Evolutionary conservation across 2,329 filamentous ascomycete genomes (phyloP), one percentile per base, ranked within the genome.

Genomic region (Triangularia setosa): DNA sequence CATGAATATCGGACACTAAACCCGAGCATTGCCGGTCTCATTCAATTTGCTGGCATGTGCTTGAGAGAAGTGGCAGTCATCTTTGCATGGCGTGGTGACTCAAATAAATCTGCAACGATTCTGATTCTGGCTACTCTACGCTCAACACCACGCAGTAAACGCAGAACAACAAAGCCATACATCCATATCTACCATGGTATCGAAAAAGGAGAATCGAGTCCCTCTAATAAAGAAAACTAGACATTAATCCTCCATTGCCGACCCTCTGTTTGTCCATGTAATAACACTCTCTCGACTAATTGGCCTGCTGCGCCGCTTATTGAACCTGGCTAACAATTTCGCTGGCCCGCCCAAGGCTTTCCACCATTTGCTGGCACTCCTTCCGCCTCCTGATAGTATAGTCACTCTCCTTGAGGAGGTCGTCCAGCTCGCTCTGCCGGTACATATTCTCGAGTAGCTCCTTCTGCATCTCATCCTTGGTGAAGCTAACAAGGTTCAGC

Each of bases 281-380:
- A n/a, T n/a, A n/a, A n/a, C n/a, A n/a, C n/a, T n/a, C n/a, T n/a
- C n/a, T n/a, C n/a, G n/a, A n/a, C n/a, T n/a, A n/a, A n/a, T n/a
- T n/a, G n/a, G n/a, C n/a, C n/a, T n/a, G n/a, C n/a, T n/a, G n/a
- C n/a, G n/a, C n/a, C n/a, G n/a, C 67, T 66, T 82, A 87, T 82
- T 87, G 85, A 63, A 89, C 87, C 76, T 89, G 86, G 79, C 92
- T 93, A 76, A 99, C 95, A 80, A 99, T 98, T 83, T 99, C 95
- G 78, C 89, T 95, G 64, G 95, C 95, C 78, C 91, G 90, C 71
- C 84, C 81, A 74, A 99, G 83, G 62, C 91, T 96, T 79, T 99
- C 95, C 60, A 99, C 95, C 95, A 99, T 99, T 79, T 97, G 93
- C 80, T 96, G 93, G 79, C 95, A 99, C 79, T 99, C 95, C 84